A percentile compares a stretch with the other conserved stretches of the same genome.
Evolutionary conservation across 345 rosid genomes (phyloP).

Genomic region (Theobroma cacao): DNA sequence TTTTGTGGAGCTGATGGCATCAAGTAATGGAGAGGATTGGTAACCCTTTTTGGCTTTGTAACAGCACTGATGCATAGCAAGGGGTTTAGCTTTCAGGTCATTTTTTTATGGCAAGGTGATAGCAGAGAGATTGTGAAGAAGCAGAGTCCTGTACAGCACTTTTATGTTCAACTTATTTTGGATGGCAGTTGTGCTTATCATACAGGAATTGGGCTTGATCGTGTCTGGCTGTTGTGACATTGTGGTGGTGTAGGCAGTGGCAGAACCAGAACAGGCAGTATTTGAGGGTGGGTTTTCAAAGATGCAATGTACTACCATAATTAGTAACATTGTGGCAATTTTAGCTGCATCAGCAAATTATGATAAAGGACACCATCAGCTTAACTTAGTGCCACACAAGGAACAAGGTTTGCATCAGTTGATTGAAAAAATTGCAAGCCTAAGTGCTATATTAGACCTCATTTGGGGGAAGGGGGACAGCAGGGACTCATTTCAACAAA

Average conservation of each 20-base stretch:
- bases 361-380: not conserved
- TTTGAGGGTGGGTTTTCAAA: not conserved
- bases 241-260: not conserved
- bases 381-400: not conserved
- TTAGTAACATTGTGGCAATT: not conserved
- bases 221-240: not conserved
- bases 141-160: not conserved
- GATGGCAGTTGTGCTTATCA: no score
- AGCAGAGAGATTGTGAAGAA: not conserved
- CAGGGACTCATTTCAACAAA: not conserved
- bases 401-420: not conserved
- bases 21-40: not conserved
- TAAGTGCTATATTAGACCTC: not conserved
- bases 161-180: not conserved
- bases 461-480: not conserved
- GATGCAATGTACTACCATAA: not conserved
- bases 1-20: not conserved
- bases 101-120: not conserved
- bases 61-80: not conserved
- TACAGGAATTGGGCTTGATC: not conserved
- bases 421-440: not conserved
- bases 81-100: not conserved
- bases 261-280: not conserved
- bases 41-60: not conserved
- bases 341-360: not conserved